Evolutionary conservation across 345 rosid genomes (phyloP).

Genomic region (Syzygium aqueum): DNA sequence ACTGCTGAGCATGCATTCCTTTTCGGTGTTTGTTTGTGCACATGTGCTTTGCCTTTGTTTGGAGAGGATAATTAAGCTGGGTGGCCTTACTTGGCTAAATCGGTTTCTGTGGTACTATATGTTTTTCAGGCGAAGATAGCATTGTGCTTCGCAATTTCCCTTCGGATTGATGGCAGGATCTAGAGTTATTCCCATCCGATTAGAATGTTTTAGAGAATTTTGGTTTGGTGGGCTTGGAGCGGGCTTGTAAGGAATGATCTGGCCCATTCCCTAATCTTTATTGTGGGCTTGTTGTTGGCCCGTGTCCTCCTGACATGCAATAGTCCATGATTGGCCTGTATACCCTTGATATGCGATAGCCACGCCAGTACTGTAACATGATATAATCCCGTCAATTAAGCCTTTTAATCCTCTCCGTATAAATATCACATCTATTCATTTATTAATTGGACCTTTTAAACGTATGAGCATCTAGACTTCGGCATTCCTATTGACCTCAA

Average conservation of each 20-base stretch:
- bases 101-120: not conserved
- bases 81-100: not conserved
- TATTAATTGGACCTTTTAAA: not conserved
- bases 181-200: not conserved
- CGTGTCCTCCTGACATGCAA: not conserved
- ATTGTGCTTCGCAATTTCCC: not conserved
- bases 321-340: not conserved
- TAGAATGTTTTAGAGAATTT: not conserved
- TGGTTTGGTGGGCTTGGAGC: not conserved
- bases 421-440: not conserved
- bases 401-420: not conserved
- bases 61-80: too few relatives aligned
- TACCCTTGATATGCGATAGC: not conserved
- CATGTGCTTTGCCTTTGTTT: too few relatives aligned
- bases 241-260: not conserved
- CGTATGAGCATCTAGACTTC: not conserved
- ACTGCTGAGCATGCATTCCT: not conserved
- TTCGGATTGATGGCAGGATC: not conserved
- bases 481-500: not conserved
- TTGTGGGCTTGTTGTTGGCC: not conserved
- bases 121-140: not conserved
- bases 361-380: not conserved
- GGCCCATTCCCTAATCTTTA: not conserved
- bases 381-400: not conserved
- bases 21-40: not conserved